These are phyloP conservation scores for Trichoderma asperellum DNA, from an alignment of 2,329 filamentous ascomycete genomes.

Conservation along the genomic window DNA sequence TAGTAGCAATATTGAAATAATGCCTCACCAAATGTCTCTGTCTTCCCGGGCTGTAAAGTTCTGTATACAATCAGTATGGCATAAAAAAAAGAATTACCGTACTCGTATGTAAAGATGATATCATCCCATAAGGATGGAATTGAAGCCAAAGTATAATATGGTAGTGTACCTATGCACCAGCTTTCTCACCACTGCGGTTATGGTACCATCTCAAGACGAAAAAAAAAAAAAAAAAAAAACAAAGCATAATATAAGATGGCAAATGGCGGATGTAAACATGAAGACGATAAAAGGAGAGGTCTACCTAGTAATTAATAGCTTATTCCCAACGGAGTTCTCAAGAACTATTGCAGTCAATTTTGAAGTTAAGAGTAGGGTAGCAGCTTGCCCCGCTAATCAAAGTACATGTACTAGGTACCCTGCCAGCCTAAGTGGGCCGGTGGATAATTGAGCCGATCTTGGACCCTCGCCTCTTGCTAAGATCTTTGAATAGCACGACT, in stretches of 20 bases:
- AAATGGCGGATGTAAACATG: background rate
- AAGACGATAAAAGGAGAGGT: no score
- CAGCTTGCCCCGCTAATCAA: background rate
- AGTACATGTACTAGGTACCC: background rate
- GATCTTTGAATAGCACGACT: conserved; percentile 8
- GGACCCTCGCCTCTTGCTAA: conserved; percentile 14
- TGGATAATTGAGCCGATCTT: conserved; percentile 24
- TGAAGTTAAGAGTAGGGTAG: background rate
- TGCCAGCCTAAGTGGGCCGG: conserved; percentile 13
- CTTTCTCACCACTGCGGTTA: background rate
- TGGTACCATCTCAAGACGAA: background rate
- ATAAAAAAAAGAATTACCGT: background rate
- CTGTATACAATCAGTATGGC: background rate
- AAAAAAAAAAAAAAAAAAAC: background rate
- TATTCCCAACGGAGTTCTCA: background rate
- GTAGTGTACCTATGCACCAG: no score
- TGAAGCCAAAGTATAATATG: background rate
- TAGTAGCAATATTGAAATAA: background rate
- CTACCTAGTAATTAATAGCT: no score
- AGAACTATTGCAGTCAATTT: background rate
- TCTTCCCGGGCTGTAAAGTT: background rate
- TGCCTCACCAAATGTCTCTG: background rate
- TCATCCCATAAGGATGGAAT: background rate
- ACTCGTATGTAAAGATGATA: background rate
- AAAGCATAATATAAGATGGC: background rate